phyloP scores from a whole-genome alignment of 768 basidiomycete genomes.

The Mycena vulgaris region DNA sequence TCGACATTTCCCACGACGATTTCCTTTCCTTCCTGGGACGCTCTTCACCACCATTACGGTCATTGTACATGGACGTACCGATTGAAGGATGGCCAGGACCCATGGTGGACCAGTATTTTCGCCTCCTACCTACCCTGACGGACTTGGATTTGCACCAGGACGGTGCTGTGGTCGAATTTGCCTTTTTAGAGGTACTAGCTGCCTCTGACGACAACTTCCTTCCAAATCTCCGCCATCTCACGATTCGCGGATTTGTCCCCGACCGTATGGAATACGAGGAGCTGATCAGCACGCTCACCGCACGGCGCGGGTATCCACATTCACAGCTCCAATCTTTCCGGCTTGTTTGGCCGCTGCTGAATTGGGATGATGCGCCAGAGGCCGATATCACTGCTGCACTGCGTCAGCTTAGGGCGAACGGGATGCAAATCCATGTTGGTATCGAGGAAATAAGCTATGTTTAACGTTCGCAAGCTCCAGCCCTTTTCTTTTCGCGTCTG shows the following conservation, averaged over 20 bases:
- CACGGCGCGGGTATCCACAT: background rate
- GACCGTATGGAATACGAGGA: background rate
- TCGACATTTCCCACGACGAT: background rate
- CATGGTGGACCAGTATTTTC: background rate
- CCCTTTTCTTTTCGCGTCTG: background rate
- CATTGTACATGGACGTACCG: background rate
- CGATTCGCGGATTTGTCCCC: background rate
- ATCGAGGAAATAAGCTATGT: background rate
- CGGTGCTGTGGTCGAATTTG: background rate
- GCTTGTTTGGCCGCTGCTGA: background rate
- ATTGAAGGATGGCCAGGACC: background rate
- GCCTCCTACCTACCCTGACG: background rate
- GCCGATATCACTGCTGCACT: background rate
- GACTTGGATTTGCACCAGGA: background rate
- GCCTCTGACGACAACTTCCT: background rate
- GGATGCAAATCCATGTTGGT: constrained; percentile 11
- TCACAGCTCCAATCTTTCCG: constrained; percentile 9
- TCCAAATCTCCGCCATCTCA: constrained; percentile 18
- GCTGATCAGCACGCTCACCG: background rate
- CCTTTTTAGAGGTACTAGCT: background rate
- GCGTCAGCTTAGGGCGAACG: background rate
- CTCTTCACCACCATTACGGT: constrained; percentile 13
- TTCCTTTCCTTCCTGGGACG: constrained; percentile 7
- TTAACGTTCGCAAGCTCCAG: background rate
- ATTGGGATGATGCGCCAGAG: background rate